Conservation (phyloP, 2,329 filamentous ascomycete genomes). For the Dactylellina haptotyla region DNA sequence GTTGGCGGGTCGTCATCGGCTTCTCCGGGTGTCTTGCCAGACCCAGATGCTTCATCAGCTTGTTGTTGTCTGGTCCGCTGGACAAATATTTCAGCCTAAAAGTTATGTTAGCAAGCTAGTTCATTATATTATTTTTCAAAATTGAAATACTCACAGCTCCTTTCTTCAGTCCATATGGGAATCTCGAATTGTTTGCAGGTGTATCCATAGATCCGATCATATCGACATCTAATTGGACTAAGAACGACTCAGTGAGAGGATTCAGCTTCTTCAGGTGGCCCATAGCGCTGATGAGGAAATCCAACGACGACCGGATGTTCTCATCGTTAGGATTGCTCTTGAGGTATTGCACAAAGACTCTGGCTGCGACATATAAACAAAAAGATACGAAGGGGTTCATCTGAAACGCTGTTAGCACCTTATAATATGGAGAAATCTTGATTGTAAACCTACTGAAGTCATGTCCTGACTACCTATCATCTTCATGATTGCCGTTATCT, state of each 20-base stretch:
- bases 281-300: constrained; percentile 90
- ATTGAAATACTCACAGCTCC: constrained; percentile 55
- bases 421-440: neutral
- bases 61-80: neutral
- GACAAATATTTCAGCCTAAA: constrained; percentile 39
- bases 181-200: constrained; percentile 53
- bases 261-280: constrained; percentile 87
- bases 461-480: constrained; percentile 92
- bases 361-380: constrained; percentile 92
- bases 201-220: constrained; percentile 63
- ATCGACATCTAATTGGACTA: constrained; percentile 92
- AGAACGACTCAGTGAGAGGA: constrained; percentile 90
- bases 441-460: constrained; percentile 71
- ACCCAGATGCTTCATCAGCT: constrained; percentile 11
- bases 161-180: constrained; percentile 56
- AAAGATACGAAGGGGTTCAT: constrained; percentile 97
- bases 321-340: constrained; percentile 89
- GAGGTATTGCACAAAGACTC: constrained; percentile 96
- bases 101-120: constrained; percentile 5
- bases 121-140: neutral
- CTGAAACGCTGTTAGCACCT: constrained; percentile 63
- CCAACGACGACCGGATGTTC: constrained; percentile 80
- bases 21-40: constrained; percentile 23
- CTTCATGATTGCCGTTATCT: constrained; percentile 94
- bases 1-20: constrained; percentile 1